phyloP scores from a whole-genome alignment of 2,329 filamentous ascomycete species.

The Bipolaris victoriae region DNA sequence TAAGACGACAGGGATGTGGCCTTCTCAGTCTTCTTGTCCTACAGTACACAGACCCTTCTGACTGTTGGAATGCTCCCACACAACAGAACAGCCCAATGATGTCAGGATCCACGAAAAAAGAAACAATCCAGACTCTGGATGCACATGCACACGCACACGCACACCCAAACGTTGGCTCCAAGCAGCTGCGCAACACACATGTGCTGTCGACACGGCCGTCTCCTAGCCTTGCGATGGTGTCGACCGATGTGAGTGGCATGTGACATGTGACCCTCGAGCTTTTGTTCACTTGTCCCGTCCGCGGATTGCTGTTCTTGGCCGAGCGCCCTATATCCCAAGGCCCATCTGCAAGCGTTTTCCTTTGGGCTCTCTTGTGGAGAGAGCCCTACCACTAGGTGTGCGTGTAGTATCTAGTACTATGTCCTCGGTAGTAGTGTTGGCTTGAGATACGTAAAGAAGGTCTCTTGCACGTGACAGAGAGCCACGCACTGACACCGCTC shows the following conservation, averaged over 20 bases:
- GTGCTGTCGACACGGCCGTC: not conserved
- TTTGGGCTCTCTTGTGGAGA: not conserved
- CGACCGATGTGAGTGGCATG: not conserved
- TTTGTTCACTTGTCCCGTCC: not conserved
- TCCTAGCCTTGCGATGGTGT: not conserved
- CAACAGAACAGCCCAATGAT: not conserved
- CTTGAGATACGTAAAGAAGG: not conserved
- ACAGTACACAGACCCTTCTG: not conserved
- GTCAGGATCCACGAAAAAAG: not conserved
- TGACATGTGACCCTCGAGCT: not conserved
- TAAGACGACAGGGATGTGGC: not conserved
- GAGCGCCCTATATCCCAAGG: not conserved
- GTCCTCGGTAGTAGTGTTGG: too few species aligned
- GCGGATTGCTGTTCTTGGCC: not conserved
- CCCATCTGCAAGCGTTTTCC: not conserved
- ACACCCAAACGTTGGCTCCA: not conserved
- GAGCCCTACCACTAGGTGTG: not conserved
- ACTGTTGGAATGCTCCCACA: not conserved
- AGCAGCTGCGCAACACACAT: not conserved
- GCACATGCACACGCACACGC: not conserved
- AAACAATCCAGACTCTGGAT: not conserved
- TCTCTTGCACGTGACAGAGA: not conserved
- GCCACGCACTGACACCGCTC: constrained; percentile 5
- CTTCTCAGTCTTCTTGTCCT: not conserved
- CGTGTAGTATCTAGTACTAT: too few species aligned